Evolutionary conservation across 495 filamentous ascomycete genomes (phyloP).

Genomic region (Stereocaulon alpinum): DNA sequence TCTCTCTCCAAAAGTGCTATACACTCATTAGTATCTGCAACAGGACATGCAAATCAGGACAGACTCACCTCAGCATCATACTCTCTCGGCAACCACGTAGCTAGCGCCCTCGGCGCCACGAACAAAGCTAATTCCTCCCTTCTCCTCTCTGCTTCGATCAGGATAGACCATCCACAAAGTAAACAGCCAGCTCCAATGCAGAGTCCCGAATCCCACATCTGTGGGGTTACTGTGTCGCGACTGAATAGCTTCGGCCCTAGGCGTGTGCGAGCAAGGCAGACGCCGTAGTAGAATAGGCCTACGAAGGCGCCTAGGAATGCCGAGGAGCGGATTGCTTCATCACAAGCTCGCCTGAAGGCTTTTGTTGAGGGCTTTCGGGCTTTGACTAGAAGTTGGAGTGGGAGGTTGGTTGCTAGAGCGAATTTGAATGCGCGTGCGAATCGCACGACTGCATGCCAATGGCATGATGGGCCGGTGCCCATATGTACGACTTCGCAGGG

Average conservation of each 20-base stretch:
- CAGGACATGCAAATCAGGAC: background rate
- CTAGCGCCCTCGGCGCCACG: conserved; percentile 73
- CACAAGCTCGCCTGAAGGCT: conserved; percentile 38
- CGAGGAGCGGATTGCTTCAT: conserved; percentile 61
- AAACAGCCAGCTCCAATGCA: conserved; percentile 68
- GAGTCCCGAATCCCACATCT: conserved; percentile 57
- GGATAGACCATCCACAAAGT: conserved; percentile 76
- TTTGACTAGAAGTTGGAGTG: conserved; percentile 60
- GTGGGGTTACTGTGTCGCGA: conserved; percentile 40
- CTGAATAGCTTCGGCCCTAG: conserved; percentile 62
- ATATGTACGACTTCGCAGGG: conserved; percentile 87
- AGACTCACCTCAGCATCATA: conserved; percentile 52
- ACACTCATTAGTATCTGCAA: background rate
- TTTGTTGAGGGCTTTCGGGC: conserved; percentile 42
- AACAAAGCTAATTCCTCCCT: conserved; percentile 76
- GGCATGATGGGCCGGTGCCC: conserved; percentile 66
- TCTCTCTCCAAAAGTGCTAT: conserved; percentile 68
- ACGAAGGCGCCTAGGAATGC: conserved; percentile 78
- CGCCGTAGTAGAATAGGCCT: conserved; percentile 74
- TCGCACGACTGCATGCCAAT: conserved; percentile 62
- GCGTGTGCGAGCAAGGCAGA: conserved; percentile 74
- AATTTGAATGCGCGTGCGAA: conserved; percentile 64
- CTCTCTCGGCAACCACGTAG: conserved; percentile 61
- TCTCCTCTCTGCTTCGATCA: conserved; percentile 58
- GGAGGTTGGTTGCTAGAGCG: conserved; percentile 71